Conservation (phyloP, 768 basidiomycete genomes). For the Boletus bicolor region DNA sequence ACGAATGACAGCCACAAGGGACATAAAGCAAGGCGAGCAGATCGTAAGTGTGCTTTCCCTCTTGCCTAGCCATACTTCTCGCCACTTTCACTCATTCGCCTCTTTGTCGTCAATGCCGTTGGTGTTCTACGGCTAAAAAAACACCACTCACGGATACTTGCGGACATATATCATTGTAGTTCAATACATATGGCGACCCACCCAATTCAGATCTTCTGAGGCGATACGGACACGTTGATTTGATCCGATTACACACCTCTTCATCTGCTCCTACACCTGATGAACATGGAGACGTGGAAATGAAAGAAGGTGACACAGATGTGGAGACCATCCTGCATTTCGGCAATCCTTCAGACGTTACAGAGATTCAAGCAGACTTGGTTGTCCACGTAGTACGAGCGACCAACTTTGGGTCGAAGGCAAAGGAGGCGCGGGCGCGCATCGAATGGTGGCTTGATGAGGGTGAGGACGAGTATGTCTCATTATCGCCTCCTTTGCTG, state of each 20-base stretch:
- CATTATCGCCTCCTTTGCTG: background rate
- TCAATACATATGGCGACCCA: constrained; percentile 93
- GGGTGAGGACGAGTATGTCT: constrained; percentile 81
- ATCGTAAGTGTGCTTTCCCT: constrained; percentile 56
- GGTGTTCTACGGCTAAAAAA: background rate
- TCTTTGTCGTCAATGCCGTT: background rate
- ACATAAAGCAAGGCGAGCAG: constrained; percentile 76
- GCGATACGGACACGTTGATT: constrained; percentile 90
- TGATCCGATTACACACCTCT: constrained; percentile 51
- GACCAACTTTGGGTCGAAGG: constrained; percentile 11
- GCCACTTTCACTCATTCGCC: background rate
- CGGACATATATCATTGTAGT: constrained; percentile 42
- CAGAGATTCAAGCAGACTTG: constrained; percentile 72
- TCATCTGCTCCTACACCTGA: background rate
- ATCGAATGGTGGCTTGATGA: constrained; percentile 95
- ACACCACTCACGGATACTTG: background rate
- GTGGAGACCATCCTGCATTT: constrained; percentile 9
- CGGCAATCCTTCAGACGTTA: constrained; percentile 80
- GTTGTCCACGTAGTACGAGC: constrained; percentile 43
- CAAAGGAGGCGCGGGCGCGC: constrained; percentile 31
- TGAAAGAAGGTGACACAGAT: constrained; percentile 16
- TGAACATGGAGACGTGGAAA: constrained; percentile 7
- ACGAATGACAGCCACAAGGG: constrained; percentile 77
- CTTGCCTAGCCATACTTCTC: background rate
- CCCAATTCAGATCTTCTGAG: constrained; percentile 94